These are phyloP conservation scores for Fusarium beomiforme DNA, from an alignment of 2,329 filamentous ascomycete species.

Conservation along the genomic window DNA sequence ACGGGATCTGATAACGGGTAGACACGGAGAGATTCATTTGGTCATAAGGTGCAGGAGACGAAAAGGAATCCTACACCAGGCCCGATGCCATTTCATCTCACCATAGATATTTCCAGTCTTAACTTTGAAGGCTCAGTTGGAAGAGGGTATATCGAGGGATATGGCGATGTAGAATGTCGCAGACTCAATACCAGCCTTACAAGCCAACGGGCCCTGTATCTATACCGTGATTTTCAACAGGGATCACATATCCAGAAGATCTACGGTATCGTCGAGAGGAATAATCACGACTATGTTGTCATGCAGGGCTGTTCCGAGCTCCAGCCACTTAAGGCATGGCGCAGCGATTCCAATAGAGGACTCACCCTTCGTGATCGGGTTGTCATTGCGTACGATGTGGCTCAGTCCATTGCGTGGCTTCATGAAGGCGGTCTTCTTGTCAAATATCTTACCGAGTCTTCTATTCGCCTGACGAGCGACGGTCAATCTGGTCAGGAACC, in stretches of 20 bases:
- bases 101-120: background rate
- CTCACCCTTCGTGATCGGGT: no score
- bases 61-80: background rate
- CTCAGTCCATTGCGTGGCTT: no score
- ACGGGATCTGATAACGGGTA: background rate
- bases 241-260: background rate
- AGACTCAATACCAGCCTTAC: background rate
- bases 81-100: background rate
- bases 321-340: no score
- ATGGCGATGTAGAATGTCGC: background rate
- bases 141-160: background rate
- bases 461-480: no score
- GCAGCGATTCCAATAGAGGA: no score
- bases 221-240: background rate
- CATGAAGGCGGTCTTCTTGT: no score
- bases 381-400: no score
- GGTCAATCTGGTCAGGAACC: no score
- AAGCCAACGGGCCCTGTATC: background rate
- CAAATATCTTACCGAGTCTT: no score
- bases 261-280: no score
- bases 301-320: no score
- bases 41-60: background rate
- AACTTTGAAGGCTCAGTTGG: background rate
- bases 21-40: background rate
- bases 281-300: no score